Evolutionary conservation across 225 moss, liverwort and hornwort genomes (phyloP).

Genomic region (Sphagnum tenellum): DNA sequence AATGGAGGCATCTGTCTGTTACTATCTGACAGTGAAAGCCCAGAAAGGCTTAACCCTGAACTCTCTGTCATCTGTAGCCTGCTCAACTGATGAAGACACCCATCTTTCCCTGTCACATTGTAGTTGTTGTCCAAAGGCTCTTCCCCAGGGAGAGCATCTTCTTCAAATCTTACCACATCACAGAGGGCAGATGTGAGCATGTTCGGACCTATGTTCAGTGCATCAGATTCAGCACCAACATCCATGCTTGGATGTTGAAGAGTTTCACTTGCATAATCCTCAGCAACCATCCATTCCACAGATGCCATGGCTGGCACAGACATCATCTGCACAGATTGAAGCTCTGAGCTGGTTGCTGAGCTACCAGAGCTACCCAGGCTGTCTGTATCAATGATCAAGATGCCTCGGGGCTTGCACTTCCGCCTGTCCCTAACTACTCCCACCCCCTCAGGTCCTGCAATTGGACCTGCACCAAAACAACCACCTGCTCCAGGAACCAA

Average conservation of each 20-base stretch:
- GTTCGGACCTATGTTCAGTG: constrained; percentile 9
- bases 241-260: constrained; percentile 6
- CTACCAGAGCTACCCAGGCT: constrained; percentile 60
- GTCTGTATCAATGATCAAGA: constrained; percentile 59
- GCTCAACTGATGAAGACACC: constrained; percentile 1
- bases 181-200: constrained; percentile 8
- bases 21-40: background rate
- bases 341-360: constrained; percentile 29
- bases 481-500: constrained; percentile 54
- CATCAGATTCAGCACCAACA: background rate
- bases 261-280: constrained; percentile 16
- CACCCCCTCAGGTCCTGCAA: constrained; percentile 82
- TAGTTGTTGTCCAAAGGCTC: constrained; percentile 1
- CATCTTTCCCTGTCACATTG: constrained; percentile 1
- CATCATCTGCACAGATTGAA: constrained; percentile 35
- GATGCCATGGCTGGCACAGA: constrained; percentile 73
- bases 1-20: background rate
- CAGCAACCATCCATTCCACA: constrained; percentile 91
- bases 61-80: background rate
- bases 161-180: constrained; percentile 1
- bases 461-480: constrained; percentile 78
- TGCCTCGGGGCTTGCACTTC: constrained; percentile 88
- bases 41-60: background rate
- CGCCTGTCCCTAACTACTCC: constrained; percentile 71
- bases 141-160: constrained; percentile 1